phyloP scores from a whole-genome alignment of 495 filamentous ascomycete species.

The Rhizodiscina lignyota region DNA sequence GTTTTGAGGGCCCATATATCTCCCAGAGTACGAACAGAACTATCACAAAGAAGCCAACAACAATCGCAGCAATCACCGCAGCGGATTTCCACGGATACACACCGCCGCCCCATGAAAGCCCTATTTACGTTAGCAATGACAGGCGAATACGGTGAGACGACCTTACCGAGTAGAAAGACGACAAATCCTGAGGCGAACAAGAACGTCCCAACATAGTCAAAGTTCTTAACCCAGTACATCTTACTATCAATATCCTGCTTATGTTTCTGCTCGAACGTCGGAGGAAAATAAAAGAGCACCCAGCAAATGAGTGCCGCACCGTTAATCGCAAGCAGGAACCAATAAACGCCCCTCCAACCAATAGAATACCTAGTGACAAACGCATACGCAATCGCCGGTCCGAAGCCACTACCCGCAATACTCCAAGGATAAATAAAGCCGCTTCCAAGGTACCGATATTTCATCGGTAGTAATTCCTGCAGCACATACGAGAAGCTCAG shows the following conservation, averaged over 20 bases:
- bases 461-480: constrained; percentile 12
- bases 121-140: too few relatives aligned
- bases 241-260: constrained; percentile 4
- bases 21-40: constrained; percentile 23
- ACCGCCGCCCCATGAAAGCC: constrained; percentile 23
- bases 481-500: constrained; percentile 7
- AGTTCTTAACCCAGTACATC: constrained; percentile 12
- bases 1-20: constrained; percentile 4
- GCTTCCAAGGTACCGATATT: constrained; percentile 6
- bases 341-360: constrained; percentile 11
- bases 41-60: constrained; percentile 21
- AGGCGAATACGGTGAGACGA: too few relatives aligned
- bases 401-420: constrained; percentile 6
- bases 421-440: constrained; percentile 5
- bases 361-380: constrained; percentile 8
- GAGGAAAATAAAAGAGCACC: constrained; percentile 16
- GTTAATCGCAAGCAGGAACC: constrained; percentile 14
- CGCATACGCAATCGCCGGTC: constrained; percentile 6
- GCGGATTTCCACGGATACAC: constrained; percentile 24
- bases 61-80: constrained; percentile 21
- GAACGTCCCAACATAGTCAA: constrained; percentile 14
- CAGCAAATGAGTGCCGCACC: constrained; percentile 9
- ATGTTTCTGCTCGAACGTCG: constrained; percentile 15
- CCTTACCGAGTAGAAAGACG: constrained; percentile 17
- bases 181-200: constrained; percentile 15